These are phyloP conservation scores for Limnomonas spitsbergensis DNA, from an alignment of 139 green algal genomes.

Conservation along the genomic window DNA sequence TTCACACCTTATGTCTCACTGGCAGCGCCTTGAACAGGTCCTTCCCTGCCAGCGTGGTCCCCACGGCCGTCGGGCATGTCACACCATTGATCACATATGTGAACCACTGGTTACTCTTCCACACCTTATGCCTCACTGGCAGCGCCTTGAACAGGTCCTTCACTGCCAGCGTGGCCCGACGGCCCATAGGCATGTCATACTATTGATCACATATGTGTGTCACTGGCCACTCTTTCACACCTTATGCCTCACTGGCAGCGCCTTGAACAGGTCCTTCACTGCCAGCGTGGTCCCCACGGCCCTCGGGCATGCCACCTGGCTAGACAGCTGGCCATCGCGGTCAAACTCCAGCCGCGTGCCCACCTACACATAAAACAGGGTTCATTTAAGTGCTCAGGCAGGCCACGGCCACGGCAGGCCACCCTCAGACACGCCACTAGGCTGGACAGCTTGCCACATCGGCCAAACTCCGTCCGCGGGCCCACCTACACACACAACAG, in stretches of 20 bases:
- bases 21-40: constrained; percentile 87
- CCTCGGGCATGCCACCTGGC: constrained; percentile 45
- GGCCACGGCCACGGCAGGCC: too few relatives aligned
- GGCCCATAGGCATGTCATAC: constrained; percentile 30
- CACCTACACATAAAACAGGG: constrained; percentile 13
- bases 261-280: constrained; percentile 79
- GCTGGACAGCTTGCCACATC: too few relatives aligned
- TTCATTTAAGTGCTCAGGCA: too few relatives aligned
- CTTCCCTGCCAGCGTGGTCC: constrained; percentile 83
- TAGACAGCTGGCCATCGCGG: constrained; percentile 44
- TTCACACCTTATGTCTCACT: constrained; percentile 76
- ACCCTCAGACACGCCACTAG: too few relatives aligned
- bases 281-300: constrained; percentile 86
- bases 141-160: constrained; percentile 81
- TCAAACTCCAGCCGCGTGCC: constrained; percentile 69
- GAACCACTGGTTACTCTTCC: too few relatives aligned
- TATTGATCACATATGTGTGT: too few relatives aligned
- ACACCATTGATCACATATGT: too few relatives aligned
- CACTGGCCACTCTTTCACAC: constrained; percentile 41
- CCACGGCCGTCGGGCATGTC: constrained; percentile 66
- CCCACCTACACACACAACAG: too few relatives aligned
- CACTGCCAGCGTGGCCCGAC: constrained; percentile 85
- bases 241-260: constrained; percentile 84
- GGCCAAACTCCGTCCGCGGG: too few relatives aligned
- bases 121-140: constrained; percentile 82